Conservation (phyloP, 2,329 filamentous ascomycete genomes). For the Myriosclerotinia curreyana region DNA sequence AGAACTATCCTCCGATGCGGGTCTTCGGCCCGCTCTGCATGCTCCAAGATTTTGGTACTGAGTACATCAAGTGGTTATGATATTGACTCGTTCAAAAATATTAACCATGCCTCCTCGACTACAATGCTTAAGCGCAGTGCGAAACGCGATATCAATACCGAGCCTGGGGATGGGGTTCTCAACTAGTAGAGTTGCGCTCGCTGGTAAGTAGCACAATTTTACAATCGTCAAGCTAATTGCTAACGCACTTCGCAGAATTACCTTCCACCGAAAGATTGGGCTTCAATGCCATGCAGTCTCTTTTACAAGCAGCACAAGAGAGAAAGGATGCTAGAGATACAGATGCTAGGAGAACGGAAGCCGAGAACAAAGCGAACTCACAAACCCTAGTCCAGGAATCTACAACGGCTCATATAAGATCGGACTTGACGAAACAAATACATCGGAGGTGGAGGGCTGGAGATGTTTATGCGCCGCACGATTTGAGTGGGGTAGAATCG, state of each 20-base stretch:
- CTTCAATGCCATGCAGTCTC: not conserved
- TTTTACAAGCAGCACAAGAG: not conserved
- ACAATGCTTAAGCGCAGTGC: constrained; percentile 35
- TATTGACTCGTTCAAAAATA: constrained; percentile 6
- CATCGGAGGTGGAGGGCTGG: constrained; percentile 70
- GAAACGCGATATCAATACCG: constrained; percentile 22
- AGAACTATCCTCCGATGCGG: constrained; percentile 11
- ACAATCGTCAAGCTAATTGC: not conserved
- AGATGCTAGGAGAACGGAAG: not conserved
- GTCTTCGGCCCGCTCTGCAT: not conserved
- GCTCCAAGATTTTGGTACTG: constrained; percentile 15
- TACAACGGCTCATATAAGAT: constrained; percentile 15
- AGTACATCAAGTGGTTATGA: constrained; percentile 16
- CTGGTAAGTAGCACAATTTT: constrained; percentile 28
- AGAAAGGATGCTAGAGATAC: not conserved
- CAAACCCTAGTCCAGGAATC: constrained; percentile 16
- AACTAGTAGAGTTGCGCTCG: constrained; percentile 28
- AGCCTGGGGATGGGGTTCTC: constrained; percentile 32
- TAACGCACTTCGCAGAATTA: not conserved
- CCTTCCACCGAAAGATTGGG: not conserved
- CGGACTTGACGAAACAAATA: constrained; percentile 60
- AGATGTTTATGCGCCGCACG: constrained; percentile 88
- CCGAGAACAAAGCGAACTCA: not conserved
- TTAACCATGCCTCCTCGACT: constrained; percentile 35
- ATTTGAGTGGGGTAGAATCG: constrained; percentile 76